Percentiles rank a stretch among this genome's conserved stretches.
phyloP scores from a whole-genome alignment of 169 alveolate species.

The Plasmodium cynomolgi region DNA sequence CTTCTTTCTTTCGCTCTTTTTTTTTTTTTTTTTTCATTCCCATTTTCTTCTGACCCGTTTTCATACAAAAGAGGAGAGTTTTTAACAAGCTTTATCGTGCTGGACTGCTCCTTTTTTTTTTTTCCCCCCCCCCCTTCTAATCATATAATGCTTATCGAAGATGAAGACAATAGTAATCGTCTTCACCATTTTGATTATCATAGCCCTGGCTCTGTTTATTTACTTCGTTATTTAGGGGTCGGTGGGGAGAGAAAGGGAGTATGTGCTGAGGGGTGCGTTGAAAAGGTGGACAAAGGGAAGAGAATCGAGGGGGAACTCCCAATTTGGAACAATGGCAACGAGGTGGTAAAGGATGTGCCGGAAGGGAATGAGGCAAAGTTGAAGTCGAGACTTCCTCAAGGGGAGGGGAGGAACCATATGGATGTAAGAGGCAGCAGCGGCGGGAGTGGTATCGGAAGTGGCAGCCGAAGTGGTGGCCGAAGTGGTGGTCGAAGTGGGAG shows the following conservation, averaged over 20 bases:
- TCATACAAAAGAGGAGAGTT: neutral
- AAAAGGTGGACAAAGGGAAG: neutral
- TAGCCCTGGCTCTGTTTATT: conserved; percentile 8
- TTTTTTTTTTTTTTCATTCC: neutral
- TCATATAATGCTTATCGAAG: conserved; percentile 63
- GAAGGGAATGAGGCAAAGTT: neutral
- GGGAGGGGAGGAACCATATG: neutral
- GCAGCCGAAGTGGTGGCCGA: neutral
- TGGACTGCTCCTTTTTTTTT: neutral
- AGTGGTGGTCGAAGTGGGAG: neutral
- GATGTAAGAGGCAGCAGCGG: neutral
- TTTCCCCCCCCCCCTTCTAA: neutral
- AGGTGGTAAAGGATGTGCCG: neutral
- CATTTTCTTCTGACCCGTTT: neutral
- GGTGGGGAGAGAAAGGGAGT: neutral
- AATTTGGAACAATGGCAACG: neutral
- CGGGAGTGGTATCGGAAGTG: neutral
- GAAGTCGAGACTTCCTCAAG: neutral
- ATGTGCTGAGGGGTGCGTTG: neutral
- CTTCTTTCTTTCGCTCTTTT: too few species aligned
- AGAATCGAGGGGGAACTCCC: neutral
- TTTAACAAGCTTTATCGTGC: neutral
- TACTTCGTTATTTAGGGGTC: conserved; percentile 30
- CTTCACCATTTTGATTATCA: conserved; percentile 28
- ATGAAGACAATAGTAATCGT: conserved; percentile 48